Conservation (phyloP, 2,329 filamentous ascomycete species). For the Alternaria ventricosa region DNA sequence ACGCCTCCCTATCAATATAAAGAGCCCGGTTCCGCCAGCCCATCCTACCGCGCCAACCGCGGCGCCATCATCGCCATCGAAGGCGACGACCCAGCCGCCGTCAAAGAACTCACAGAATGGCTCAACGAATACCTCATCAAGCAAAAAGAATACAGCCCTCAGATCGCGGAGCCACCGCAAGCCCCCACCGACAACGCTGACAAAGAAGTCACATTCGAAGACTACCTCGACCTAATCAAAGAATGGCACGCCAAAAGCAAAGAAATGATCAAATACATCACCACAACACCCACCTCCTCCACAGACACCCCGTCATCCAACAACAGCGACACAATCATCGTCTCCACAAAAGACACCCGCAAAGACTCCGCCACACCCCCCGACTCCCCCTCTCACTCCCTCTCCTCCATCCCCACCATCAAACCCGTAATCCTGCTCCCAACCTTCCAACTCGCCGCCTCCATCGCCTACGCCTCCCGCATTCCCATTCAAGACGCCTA, state of each 20-base stretch:
- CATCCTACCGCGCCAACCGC: slow-evolving; percentile 55
- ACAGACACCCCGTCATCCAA: slow-evolving; percentile 10
- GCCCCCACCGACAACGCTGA: slow-evolving; percentile 45
- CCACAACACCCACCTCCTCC: slow-evolving; percentile 24
- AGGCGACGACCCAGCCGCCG: slow-evolving; percentile 70
- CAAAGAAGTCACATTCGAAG: slow-evolving; percentile 48
- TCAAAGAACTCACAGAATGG: slow-evolving; percentile 69
- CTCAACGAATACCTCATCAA: slow-evolving; percentile 63
- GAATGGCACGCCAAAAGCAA: slow-evolving; percentile 78
- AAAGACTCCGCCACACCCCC: slow-evolving; percentile 29
- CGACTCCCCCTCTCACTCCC: slow-evolving; percentile 5
- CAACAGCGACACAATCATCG: slow-evolving; percentile 19
- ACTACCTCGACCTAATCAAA: slow-evolving; percentile 72
- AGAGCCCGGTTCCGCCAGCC: slow-evolving; percentile 29
- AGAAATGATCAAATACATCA: slow-evolving; percentile 70
- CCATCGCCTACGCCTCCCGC: slow-evolving; percentile 75
- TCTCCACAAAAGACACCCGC: slow-evolving; percentile 2
- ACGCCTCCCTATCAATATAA: slow-evolving; percentile 66
- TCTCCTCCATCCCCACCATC: slow-evolving; percentile 6
- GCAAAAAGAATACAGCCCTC: slow-evolving; percentile 59
- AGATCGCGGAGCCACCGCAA: slow-evolving; percentile 58
- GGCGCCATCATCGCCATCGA: slow-evolving; percentile 86
- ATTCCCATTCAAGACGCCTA: slow-evolving; percentile 81
- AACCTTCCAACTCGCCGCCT: slow-evolving; percentile 79
- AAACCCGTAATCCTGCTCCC: slow-evolving; percentile 78